Evolutionary conservation across 2,329 filamentous ascomycete genomes (phyloP), one percentile per base, ranked within the genome.

Genomic region (Venturia effusa): DNA sequence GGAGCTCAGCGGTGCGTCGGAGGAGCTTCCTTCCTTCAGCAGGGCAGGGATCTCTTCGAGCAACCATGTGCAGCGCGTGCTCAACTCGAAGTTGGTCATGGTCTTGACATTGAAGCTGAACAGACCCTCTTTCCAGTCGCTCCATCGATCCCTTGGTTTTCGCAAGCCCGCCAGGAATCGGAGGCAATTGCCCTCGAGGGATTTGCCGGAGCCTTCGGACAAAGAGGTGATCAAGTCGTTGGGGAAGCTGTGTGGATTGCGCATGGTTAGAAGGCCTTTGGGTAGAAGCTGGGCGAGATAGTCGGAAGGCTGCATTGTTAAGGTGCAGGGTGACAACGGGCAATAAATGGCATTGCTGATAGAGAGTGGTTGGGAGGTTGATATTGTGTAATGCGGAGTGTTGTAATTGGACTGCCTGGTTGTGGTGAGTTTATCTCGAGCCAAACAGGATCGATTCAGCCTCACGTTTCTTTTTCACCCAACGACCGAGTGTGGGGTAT

Each of bases 41-140:
- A 40, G 24, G n/a, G 40, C 59, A 41, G 40, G 34, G 59, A 60
- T 27, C 43, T 60, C 34, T n/a, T 60, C 34, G 22, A 43, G 24
- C 40, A 40, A 27, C 59, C 59, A 60, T 32, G 39, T 37, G 8
- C 41, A 62, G 13, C 61, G 39, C 13, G 41, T 27, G 27, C 40
- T 45, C 22, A 62, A 30, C 24, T 62, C 61, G 34, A 62, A 62
- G 45, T 11, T n/a, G 17, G 61, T 62, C 61, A 62, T 62, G 19
- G 39, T 48, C 41, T 51, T 62, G 40, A 62, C 24, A 2, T 54
- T 43, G 61, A 45, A 30, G 24, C 32, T 19, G 32, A 32, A 27
- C 1, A 30, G 41, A 15, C 39, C 43, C 51, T 45, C 41, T 7
- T 40, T 30, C 41, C 41, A 62, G 61, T 62, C 61, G 27, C 37